These are phyloP conservation scores for Boletus fagicola DNA, from an alignment of 768 basidiomycete genomes.

Conservation along the genomic window DNA sequence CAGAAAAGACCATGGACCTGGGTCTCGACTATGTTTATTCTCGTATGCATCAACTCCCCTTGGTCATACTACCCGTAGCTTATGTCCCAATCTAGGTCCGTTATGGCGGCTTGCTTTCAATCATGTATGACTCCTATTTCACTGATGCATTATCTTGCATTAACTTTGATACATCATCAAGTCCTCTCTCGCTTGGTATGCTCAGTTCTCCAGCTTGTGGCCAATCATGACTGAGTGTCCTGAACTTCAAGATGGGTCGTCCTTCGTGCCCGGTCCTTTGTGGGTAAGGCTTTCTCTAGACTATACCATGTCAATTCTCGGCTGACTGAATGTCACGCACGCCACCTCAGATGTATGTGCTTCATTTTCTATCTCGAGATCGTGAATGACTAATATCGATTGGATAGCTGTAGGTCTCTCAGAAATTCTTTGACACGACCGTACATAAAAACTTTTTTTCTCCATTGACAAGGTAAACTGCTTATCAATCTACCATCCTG, in stretches of 20 bases:
- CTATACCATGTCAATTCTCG: not conserved
- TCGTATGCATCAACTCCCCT: not conserved
- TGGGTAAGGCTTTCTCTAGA: not conserved
- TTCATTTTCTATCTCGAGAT: not conserved
- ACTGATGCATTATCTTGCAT: too few relatives aligned
- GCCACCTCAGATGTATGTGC: constrained; percentile 5
- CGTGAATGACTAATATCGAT: not conserved
- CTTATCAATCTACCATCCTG: not conserved
- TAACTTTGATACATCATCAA: not conserved
- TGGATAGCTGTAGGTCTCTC: not conserved
- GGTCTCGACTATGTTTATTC: not conserved
- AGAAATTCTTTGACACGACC: too few relatives aligned
- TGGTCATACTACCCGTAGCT: too few relatives aligned
- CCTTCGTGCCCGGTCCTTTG: constrained; percentile 8
- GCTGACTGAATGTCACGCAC: not conserved
- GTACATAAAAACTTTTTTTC: not conserved
- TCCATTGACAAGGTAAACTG: constrained; percentile 2
- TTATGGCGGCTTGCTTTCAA: constrained; percentile 5
- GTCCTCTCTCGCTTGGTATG: not conserved
- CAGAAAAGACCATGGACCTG: not conserved
- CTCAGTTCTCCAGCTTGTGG: not conserved
- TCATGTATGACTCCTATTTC: not conserved
- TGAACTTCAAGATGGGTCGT: not conserved
- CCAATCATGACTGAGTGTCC: not conserved
- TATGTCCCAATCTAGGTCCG: constrained; percentile 2